Evolutionary conservation across 352 stramenopile genomes (phyloP).

Genomic region (Phytophthora cactorum): DNA sequence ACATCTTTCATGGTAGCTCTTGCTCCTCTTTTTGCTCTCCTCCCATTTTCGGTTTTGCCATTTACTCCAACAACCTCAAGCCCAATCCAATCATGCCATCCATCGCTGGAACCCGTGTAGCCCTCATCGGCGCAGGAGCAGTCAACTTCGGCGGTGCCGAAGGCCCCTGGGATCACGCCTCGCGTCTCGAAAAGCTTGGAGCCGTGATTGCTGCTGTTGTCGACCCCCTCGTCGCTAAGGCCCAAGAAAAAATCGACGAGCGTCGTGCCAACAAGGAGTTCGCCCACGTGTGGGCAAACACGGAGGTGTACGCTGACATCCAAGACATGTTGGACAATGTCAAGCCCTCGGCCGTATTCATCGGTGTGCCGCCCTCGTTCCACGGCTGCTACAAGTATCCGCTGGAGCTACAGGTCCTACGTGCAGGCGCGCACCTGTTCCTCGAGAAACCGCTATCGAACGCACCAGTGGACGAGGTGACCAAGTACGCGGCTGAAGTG

Average conservation of each 20-base stretch:
- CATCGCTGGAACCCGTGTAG: conserved; percentile 38
- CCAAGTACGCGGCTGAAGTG: not conserved
- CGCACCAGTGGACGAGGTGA: conserved; percentile 2
- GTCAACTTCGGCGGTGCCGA: conserved; percentile 48
- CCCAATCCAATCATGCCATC: conserved; percentile 19
- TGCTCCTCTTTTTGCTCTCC: not conserved
- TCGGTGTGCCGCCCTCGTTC: conserved; percentile 44
- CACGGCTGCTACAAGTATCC: conserved; percentile 49
- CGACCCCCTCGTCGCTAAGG: conserved; percentile 39
- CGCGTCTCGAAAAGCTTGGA: conserved; percentile 42
- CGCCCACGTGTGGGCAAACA: conserved; percentile 36
- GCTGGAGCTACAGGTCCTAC: conserved; percentile 38
- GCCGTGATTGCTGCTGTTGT: conserved; percentile 39
- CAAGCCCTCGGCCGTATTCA: conserved; percentile 43
- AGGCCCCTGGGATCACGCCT: conserved; percentile 47
- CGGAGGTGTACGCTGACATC: conserved; percentile 34
- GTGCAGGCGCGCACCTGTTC: conserved; percentile 42
- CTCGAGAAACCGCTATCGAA: conserved; percentile 48
- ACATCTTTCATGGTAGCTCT: not conserved
- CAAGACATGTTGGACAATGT: conserved; percentile 38
- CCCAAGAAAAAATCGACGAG: conserved; percentile 22
- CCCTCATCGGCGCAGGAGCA: conserved; percentile 40
- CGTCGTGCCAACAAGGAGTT: conserved; percentile 22
- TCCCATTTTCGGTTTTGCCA: conserved; percentile 30
- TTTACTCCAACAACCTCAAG: conserved; percentile 10